These are phyloP conservation scores for Nasturtium officinale DNA, from an alignment of 345 rosid species.

Conservation along the genomic window DNA sequence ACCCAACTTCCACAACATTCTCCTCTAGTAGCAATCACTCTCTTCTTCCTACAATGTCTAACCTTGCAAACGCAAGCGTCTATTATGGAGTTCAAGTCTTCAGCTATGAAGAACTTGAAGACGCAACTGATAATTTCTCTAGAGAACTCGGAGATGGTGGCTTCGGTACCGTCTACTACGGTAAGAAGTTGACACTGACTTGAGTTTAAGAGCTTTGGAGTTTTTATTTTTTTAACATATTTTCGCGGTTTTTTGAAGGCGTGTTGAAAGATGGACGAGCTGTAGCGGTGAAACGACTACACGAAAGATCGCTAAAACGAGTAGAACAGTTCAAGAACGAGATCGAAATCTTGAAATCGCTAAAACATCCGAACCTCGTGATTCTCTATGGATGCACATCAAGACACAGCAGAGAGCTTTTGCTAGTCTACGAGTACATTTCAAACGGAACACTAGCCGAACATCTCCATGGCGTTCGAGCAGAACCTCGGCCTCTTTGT, in stretches of 20 bases:
- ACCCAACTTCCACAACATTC: slow-evolving; percentile 45
- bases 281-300: slow-evolving; percentile 83
- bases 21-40: slow-evolving; percentile 58
- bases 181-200: slow-evolving; percentile 41
- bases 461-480: slow-evolving; percentile 67
- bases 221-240: background rate
- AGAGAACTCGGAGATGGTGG: slow-evolving; percentile 93
- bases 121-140: slow-evolving; percentile 79
- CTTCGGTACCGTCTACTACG: slow-evolving; percentile 83
- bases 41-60: slow-evolving; percentile 50
- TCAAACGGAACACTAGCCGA: slow-evolving; percentile 92
- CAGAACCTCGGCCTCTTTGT: slow-evolving; percentile 53
- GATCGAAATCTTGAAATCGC: slow-evolving; percentile 62
- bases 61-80: slow-evolving; percentile 51
- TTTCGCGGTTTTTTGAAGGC: slow-evolving; percentile 46
- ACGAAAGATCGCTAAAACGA: slow-evolving; percentile 63
- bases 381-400: slow-evolving; percentile 79
- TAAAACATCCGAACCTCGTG: slow-evolving; percentile 75
- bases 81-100: slow-evolving; percentile 79
- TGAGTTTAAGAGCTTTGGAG: background rate
- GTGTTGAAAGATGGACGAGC: slow-evolving; percentile 69
- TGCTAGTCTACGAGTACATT: slow-evolving; percentile 82
- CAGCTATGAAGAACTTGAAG: slow-evolving; percentile 68
- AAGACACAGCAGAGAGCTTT: slow-evolving; percentile 71
- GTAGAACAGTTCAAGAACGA: slow-evolving; percentile 85